phyloP scores from a whole-genome alignment of 805 yeast species.

The Yarrowia sp. region DNA sequence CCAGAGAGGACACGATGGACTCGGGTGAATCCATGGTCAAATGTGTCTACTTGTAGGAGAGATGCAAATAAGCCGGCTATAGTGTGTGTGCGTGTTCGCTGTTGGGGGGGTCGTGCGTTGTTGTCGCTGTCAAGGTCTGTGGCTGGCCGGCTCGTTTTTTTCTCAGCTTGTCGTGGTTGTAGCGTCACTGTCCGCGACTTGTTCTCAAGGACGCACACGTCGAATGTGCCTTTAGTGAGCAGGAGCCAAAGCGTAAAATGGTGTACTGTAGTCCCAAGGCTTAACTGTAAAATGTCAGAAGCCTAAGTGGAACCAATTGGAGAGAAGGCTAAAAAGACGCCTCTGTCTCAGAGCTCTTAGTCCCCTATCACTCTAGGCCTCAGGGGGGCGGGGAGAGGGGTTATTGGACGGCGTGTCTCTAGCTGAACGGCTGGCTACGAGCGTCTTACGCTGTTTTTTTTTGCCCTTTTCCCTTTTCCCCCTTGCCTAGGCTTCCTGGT shows the following conservation, averaged over 20 bases:
- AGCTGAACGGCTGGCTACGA: too few relatives aligned
- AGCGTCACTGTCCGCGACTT: not conserved
- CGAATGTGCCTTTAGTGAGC: conserved; percentile 28
- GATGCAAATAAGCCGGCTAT: too few relatives aligned
- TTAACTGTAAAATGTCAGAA: conserved; percentile 15
- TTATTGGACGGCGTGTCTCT: too few relatives aligned
- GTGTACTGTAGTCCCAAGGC: conserved; percentile 7
- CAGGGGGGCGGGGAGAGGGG: not conserved
- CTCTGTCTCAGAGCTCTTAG: conserved; percentile 21
- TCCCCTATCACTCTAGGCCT: not conserved
- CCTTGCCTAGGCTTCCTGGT: too few relatives aligned
- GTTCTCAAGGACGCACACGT: conserved; percentile 6
- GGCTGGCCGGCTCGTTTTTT: too few relatives aligned
- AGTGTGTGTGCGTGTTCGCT: too few relatives aligned
- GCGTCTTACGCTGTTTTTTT: too few relatives aligned
- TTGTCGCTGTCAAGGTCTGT: too few relatives aligned
- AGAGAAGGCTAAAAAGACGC: conserved; percentile 32
- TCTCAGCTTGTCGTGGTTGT: not conserved
- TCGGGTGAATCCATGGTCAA: conserved; percentile 36
- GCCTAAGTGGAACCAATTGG: conserved; percentile 28
- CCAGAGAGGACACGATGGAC: conserved; percentile 35
- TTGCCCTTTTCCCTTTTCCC: too few relatives aligned
- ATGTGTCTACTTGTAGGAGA: too few relatives aligned
- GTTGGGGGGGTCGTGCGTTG: too few relatives aligned
- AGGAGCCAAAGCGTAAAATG: conserved; percentile 28